These are phyloP conservation scores for Cladosporium oxysporum DNA, from an alignment of 2,329 filamentous ascomycete genomes.

Conservation along the genomic window DNA sequence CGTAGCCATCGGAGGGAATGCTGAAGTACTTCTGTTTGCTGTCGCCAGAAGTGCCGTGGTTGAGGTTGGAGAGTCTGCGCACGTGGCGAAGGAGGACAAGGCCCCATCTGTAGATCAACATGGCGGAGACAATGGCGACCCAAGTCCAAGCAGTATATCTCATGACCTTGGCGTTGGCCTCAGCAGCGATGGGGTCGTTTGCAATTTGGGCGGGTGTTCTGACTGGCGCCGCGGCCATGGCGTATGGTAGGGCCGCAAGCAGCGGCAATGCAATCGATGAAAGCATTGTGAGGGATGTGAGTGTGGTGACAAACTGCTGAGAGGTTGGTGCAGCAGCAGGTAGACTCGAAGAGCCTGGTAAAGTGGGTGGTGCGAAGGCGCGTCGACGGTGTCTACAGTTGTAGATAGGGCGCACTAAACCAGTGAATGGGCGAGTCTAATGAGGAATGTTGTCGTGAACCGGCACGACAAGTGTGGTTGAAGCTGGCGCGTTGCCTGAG, in stretches of 20 bases:
- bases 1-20: constrained; percentile 55
- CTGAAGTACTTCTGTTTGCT: constrained; percentile 72
- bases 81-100: constrained; percentile 66
- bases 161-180: constrained; percentile 36
- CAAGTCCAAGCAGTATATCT: constrained; percentile 51
- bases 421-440: constrained; percentile 17
- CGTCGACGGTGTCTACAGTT: constrained; percentile 7
- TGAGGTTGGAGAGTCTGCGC: constrained; percentile 72
- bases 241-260: constrained; percentile 19
- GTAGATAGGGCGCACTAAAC: constrained; percentile 8
- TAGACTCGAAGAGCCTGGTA: constrained; percentile 11
- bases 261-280: constrained; percentile 13
- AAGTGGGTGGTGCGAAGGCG: background rate
- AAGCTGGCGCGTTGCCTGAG: constrained; percentile 18
- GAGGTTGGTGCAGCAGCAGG: background rate
- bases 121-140: constrained; percentile 61
- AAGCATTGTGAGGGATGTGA: constrained; percentile 11
- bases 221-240: constrained; percentile 17
- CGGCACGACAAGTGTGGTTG: constrained; percentile 11
- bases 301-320: background rate
- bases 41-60: constrained; percentile 62
- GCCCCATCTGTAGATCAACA: constrained; percentile 68
- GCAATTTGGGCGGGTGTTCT: constrained; percentile 14
- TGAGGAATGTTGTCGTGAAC: constrained; percentile 14
- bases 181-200: constrained; percentile 16